Evolutionary conservation across 208 protist species (phyloP).

Genomic region (Strigomonas galati): DNA sequence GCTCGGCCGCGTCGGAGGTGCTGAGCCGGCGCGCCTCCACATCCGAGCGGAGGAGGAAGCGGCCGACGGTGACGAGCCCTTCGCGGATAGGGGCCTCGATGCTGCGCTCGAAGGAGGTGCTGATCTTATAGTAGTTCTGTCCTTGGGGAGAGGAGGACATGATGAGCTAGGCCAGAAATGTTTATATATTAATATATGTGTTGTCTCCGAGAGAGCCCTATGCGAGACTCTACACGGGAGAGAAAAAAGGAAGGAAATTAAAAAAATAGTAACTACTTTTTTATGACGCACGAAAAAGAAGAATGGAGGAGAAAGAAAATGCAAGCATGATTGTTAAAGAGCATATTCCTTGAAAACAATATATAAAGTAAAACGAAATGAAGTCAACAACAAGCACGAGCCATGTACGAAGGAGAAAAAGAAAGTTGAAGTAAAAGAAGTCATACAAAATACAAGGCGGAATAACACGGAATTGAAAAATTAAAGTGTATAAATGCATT

Average conservation of each 20-base stretch:
- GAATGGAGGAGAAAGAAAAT: constrained; percentile 14
- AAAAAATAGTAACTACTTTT: constrained; percentile 12
- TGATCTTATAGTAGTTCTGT: constrained; percentile 40
- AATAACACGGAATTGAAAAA: not conserved
- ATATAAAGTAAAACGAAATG: constrained; percentile 14
- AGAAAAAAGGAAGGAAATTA: constrained; percentile 12
- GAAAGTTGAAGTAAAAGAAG: constrained; percentile 1
- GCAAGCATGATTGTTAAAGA: constrained; percentile 1
- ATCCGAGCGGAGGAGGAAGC: constrained; percentile 44
- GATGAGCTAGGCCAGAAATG: too few species aligned
- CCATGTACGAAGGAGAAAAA: constrained; percentile 17
- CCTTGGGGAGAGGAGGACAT: constrained; percentile 8
- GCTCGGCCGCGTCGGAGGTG: not conserved
- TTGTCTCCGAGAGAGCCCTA: too few species aligned
- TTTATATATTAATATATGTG: too few species aligned
- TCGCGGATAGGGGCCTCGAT: constrained; percentile 48
- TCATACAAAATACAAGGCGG: not conserved
- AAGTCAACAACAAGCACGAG: constrained; percentile 7
- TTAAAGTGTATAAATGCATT: not conserved
- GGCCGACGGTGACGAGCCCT: constrained; percentile 53
- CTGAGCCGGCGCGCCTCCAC: constrained; percentile 5
- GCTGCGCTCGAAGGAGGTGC: constrained; percentile 58
- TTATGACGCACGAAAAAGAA: not conserved
- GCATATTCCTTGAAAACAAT: constrained; percentile 7
- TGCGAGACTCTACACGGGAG: not conserved